These are phyloP conservation scores for Dianthus caryophyllus DNA, from an alignment of 148 eudicot genomes.

Conservation along the genomic window DNA sequence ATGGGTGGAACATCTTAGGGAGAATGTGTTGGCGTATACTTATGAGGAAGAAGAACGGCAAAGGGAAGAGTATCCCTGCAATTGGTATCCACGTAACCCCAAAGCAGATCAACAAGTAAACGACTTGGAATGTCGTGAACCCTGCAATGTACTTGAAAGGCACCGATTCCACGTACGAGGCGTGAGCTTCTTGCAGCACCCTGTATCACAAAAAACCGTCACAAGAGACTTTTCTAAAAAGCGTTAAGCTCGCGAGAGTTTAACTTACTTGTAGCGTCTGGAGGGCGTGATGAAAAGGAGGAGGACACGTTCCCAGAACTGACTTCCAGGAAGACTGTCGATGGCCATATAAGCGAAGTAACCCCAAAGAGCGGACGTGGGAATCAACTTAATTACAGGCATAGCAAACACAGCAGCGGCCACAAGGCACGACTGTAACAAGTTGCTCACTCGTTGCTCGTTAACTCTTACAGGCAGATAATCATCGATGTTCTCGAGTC, in stretches of 20 bases:
- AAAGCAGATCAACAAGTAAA: slow-evolving; percentile 53
- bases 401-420: slow-evolving; percentile 49
- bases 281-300: slow-evolving; percentile 62
- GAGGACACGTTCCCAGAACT: slow-evolving; percentile 74
- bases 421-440: slow-evolving; percentile 65
- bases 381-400: slow-evolving; percentile 68
- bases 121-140: slow-evolving; percentile 58
- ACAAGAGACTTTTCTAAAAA: not conserved
- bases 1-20: slow-evolving; percentile 55
- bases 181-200: slow-evolving; percentile 59
- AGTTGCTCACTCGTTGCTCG: slow-evolving; percentile 79
- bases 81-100: slow-evolving; percentile 84
- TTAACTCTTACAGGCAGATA: slow-evolving; percentile 77
- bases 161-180: slow-evolving; percentile 66
- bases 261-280: slow-evolving; percentile 66
- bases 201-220: slow-evolving; percentile 26
- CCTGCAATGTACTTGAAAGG: slow-evolving; percentile 54
- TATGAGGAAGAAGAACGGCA: slow-evolving; percentile 64
- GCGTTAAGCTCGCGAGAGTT: not conserved
- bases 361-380: slow-evolving; percentile 90
- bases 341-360: slow-evolving; percentile 87
- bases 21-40: slow-evolving; percentile 52
- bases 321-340: slow-evolving; percentile 84
- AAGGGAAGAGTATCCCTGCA: slow-evolving; percentile 69
- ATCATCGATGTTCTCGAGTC: slow-evolving; percentile 60